phyloP scores from a whole-genome alignment of 805 yeast species.

The Schwanniomyces vanrijiae region DNA sequence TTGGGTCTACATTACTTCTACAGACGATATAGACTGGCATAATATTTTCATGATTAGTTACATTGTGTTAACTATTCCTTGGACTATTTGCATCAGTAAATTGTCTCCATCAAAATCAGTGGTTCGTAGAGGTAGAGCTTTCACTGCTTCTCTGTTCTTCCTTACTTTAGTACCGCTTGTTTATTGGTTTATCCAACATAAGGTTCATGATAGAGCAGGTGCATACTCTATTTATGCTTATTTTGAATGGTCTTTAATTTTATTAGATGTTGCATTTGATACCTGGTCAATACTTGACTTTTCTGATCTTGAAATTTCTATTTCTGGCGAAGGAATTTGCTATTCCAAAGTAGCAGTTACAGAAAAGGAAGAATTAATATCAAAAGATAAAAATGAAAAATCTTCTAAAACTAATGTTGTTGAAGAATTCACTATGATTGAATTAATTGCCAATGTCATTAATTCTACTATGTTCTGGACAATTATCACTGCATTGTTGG shows the following conservation, averaged over 20 bases:
- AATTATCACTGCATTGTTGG: constrained; percentile 71
- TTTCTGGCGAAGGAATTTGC: constrained; percentile 27
- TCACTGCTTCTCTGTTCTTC: constrained; percentile 64
- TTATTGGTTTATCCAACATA: constrained; percentile 89
- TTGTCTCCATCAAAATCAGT: constrained; percentile 46
- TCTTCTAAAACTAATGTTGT: constrained; percentile 2
- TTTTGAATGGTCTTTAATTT: constrained; percentile 88
- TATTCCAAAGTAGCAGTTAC: constrained; percentile 8
- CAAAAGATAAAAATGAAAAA: constrained; percentile 5
- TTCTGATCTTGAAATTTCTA: constrained; percentile 51
- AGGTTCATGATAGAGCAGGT: constrained; percentile 84
- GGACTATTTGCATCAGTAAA: constrained; percentile 68
- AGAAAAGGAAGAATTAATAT: no score
- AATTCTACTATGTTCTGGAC: constrained; percentile 88
- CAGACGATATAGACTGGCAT: constrained; percentile 96
- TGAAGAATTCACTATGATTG: constrained; percentile 34
- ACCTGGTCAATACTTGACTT: constrained; percentile 76
- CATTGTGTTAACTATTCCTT: constrained; percentile 85
- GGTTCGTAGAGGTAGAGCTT: constrained; percentile 51
- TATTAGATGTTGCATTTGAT: constrained; percentile 84
- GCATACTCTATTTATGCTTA: constrained; percentile 94
- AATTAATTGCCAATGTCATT: constrained; percentile 45
- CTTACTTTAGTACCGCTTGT: constrained; percentile 75
- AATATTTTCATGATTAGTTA: constrained; percentile 94
- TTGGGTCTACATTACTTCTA: constrained; percentile 96